Evolutionary conservation across 768 basidiomycete genomes (phyloP).

Genomic region (Termitomyces sp.): DNA sequence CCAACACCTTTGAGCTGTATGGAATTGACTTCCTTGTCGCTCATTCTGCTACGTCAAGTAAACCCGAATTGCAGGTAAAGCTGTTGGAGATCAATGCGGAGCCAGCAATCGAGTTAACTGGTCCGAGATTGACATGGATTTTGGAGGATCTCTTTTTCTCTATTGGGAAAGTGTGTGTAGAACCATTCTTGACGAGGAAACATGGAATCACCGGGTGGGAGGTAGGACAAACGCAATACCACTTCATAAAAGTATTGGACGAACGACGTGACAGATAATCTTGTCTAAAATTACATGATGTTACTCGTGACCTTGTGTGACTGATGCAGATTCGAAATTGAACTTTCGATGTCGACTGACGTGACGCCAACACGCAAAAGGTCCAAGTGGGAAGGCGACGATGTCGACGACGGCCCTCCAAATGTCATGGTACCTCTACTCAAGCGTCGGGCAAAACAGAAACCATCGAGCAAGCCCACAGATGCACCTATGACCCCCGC

Average conservation of each 20-base stretch:
- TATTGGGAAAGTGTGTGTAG: slow-evolving; percentile 64
- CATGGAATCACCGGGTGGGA: slow-evolving; percentile 31
- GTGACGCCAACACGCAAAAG: slow-evolving; percentile 64
- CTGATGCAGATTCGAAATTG: neutral
- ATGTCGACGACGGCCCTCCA: slow-evolving; percentile 19
- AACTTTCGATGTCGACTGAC: slow-evolving; percentile 23
- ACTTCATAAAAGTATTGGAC: slow-evolving; percentile 69
- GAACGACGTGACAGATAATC: slow-evolving; percentile 17
- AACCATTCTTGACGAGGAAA: slow-evolving; percentile 52
- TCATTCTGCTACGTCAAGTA: slow-evolving; percentile 23
- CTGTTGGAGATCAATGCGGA: slow-evolving; percentile 93
- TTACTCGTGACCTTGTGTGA: neutral
- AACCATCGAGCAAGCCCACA: slow-evolving; percentile 23
- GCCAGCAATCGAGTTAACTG: slow-evolving; percentile 93
- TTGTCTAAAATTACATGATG: neutral
- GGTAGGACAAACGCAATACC: slow-evolving; percentile 47
- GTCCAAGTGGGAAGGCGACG: slow-evolving; percentile 67
- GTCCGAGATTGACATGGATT: slow-evolving; percentile 75
- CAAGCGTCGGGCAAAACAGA: slow-evolving; percentile 55
- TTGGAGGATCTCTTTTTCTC: slow-evolving; percentile 76
- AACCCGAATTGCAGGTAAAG: slow-evolving; percentile 51
- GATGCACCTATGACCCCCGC: slow-evolving; percentile 12
- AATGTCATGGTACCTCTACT: slow-evolving; percentile 31
- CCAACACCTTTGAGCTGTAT: slow-evolving; percentile 93
- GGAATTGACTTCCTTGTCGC: slow-evolving; percentile 90